Evolutionary conservation across 345 rosid species (phyloP).

Genomic region (Garcia nutans): DNA sequence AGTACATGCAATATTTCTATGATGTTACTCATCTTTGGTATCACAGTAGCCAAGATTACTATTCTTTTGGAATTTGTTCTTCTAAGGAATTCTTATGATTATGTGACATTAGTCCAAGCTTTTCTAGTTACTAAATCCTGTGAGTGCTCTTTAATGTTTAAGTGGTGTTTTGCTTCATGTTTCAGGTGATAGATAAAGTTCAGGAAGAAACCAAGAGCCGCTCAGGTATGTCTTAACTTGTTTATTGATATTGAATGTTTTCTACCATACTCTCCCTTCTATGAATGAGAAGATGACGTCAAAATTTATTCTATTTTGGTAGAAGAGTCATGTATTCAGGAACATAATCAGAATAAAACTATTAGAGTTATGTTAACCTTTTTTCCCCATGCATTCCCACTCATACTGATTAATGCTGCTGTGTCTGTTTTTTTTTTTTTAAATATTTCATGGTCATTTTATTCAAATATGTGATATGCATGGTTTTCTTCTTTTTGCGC

Average conservation of each 20-base stretch:
- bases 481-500: not conserved
- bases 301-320: not conserved
- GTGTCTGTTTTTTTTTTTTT: not conserved
- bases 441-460: not conserved
- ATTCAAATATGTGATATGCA: not conserved
- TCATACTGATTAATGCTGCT: not conserved
- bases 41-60: not conserved
- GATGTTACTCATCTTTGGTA: not conserved
- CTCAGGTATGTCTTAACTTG: conserved; percentile 40
- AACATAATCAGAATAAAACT: not conserved
- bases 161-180: conserved; percentile 15
- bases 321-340: conserved; percentile 3
- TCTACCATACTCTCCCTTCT: not conserved
- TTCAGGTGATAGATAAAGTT: conserved; percentile 80
- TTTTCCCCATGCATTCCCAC: not conserved
- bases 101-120: not conserved
- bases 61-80: not conserved
- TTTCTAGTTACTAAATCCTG: not conserved
- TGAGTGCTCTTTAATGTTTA: not conserved
- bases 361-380: not conserved
- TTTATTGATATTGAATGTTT: not conserved
- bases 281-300: not conserved
- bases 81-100: not conserved
- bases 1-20: not conserved
- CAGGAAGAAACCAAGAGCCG: conserved; percentile 82